These are phyloP conservation scores for Eucalyptus coolabah DNA, from an alignment of 345 rosid species.

Conservation along the genomic window DNA sequence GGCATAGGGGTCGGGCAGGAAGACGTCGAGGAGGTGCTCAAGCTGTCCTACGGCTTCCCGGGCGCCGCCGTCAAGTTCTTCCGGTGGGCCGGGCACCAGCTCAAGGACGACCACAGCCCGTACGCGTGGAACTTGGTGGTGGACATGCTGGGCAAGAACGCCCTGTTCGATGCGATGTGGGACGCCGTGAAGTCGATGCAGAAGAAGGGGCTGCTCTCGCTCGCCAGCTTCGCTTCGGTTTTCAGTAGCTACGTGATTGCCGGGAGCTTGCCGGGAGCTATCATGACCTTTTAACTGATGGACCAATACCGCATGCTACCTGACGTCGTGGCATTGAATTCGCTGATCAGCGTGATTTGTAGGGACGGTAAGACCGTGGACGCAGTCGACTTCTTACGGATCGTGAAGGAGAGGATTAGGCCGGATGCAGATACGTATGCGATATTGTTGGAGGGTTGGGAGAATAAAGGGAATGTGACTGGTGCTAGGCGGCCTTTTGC, in stretches of 20 bases:
- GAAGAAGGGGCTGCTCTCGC: slow-evolving; percentile 23
- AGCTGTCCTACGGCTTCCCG: slow-evolving; percentile 41
- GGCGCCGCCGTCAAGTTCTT: slow-evolving; percentile 45
- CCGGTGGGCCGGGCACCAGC: slow-evolving; percentile 46
- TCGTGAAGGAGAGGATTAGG: neutral
- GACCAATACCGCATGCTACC: slow-evolving; percentile 25
- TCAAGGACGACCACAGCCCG: slow-evolving; percentile 35
- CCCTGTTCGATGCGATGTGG: slow-evolving; percentile 55
- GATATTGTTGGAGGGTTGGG: slow-evolving; percentile 46
- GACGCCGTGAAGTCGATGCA: slow-evolving; percentile 50
- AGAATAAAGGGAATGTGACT: slow-evolving; percentile 27
- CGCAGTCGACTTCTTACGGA: slow-evolving; percentile 24
- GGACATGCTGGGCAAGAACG: slow-evolving; percentile 48
- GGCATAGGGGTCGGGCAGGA: slow-evolving; percentile 20
- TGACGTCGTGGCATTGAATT: slow-evolving; percentile 37
- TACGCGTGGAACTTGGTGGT: slow-evolving; percentile 62
- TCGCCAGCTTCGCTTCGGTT: slow-evolving; percentile 54
- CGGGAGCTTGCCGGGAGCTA: slow-evolving; percentile 18
- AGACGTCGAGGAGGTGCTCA: slow-evolving; percentile 49
- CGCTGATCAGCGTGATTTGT: slow-evolving; percentile 55
- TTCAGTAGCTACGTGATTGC: slow-evolving; percentile 43
- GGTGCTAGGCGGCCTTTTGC: slow-evolving; percentile 14
- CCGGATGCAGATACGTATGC: too few relatives aligned
- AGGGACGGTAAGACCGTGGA: slow-evolving; percentile 28
- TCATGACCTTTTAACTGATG: slow-evolving; percentile 41